Evolutionary conservation across 2,329 filamentous ascomycete species (phyloP).

Genomic region (Metarhizium guizhouense): DNA sequence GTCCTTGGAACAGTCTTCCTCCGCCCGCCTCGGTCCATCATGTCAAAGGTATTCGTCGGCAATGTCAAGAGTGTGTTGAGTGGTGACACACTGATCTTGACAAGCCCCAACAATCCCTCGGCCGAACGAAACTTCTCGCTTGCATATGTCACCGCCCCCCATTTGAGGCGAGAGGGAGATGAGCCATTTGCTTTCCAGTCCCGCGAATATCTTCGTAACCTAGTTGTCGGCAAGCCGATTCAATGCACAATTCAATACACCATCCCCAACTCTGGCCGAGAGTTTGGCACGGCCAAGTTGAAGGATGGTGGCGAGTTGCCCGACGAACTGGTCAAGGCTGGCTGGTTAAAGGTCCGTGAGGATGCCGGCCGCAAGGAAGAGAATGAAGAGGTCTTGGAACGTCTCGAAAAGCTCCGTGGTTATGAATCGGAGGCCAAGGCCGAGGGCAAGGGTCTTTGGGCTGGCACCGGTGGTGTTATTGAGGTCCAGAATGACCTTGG

Average conservation of each 20-base stretch:
- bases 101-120: conserved; percentile 69
- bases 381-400: conserved; percentile 60
- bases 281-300: conserved; percentile 76
- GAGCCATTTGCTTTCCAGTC: conserved; percentile 92
- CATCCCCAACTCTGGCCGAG: conserved; percentile 73
- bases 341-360: conserved; percentile 88
- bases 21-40: conserved; percentile 22
- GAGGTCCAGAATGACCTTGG: conserved; percentile 75
- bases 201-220: conserved; percentile 79
- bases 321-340: conserved; percentile 75
- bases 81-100: conserved; percentile 82
- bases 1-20: neutral
- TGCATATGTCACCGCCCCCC: conserved; percentile 84
- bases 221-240: conserved; percentile 77
- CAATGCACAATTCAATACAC: conserved; percentile 82
- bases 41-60: conserved; percentile 50
- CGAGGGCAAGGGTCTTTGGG: conserved; percentile 77
- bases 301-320: conserved; percentile 70
- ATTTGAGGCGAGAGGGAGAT: conserved; percentile 79
- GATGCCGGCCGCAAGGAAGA: conserved; percentile 91
- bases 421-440: conserved; percentile 71
- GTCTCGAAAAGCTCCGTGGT: conserved; percentile 68
- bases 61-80: conserved; percentile 91
- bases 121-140: conserved; percentile 83
- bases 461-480: conserved; percentile 54